Percentiles rank a stretch among this genome's conserved stretches.
These are phyloP conservation scores for Solanum pennellii DNA, from an alignment of 257 asterid genomes.

Conservation along the genomic window DNA sequence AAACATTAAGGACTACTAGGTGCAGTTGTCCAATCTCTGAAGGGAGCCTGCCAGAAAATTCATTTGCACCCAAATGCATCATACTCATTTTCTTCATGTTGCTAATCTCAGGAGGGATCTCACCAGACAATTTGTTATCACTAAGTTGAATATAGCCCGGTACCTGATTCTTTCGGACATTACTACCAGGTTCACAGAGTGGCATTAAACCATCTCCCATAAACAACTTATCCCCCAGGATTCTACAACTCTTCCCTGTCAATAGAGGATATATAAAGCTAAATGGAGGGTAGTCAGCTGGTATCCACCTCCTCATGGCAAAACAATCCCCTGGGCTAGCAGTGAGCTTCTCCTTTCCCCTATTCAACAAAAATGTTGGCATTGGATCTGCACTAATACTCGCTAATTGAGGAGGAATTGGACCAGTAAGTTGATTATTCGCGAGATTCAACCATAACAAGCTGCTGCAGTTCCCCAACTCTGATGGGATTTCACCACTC, in stretches of 20 bases:
- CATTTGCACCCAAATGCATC: constrained; percentile 61
- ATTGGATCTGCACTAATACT: constrained; percentile 38
- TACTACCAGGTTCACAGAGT: constrained; percentile 57
- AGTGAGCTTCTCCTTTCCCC: constrained; percentile 17
- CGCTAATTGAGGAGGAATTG: constrained; percentile 36
- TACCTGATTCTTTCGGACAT: constrained; percentile 26
- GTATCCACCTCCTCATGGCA: constrained; percentile 82
- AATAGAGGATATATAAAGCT: constrained; percentile 56
- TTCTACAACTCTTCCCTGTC: constrained; percentile 57
- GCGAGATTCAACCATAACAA: constrained; percentile 76
- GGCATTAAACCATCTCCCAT: constrained; percentile 65
- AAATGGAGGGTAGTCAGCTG: constrained; percentile 77
- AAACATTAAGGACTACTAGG: constrained; percentile 46
- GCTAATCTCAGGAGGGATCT: constrained; percentile 56
- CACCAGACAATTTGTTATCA: constrained; percentile 57
- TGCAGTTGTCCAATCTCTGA: constrained; percentile 32
- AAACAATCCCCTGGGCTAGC: constrained; percentile 76
- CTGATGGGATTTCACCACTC: constrained; percentile 47
- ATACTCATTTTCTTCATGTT: constrained; percentile 52
- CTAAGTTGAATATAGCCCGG: constrained; percentile 81
- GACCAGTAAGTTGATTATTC: constrained; percentile 48
- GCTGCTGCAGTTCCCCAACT: constrained; percentile 76
- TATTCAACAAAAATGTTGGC: constrained; percentile 48
- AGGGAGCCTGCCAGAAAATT: constrained; percentile 47
- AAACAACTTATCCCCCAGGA: constrained; percentile 53